Conservation (phyloP, 306 rosid species). For the Quercus berberidifolia region DNA sequence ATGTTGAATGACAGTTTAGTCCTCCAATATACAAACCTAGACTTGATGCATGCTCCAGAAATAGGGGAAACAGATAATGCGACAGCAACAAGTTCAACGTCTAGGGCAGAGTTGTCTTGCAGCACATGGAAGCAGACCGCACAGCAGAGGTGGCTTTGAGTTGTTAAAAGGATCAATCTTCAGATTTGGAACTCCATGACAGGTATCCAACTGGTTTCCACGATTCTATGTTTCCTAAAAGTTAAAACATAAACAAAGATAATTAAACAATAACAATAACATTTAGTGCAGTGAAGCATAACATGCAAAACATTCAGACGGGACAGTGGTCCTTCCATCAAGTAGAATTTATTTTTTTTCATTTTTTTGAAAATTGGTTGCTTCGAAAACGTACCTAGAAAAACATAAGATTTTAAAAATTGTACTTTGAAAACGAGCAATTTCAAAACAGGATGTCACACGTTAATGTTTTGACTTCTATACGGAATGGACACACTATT, state of each 20-base stretch:
- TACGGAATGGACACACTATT: no score
- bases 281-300: not conserved
- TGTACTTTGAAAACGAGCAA: no score
- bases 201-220: slow-evolving; percentile 30
- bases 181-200: slow-evolving; percentile 28
- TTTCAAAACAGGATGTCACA: no score
- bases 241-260: not conserved
- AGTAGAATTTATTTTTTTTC: no score
- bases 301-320: not conserved
- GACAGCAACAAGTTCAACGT: slow-evolving; percentile 13
- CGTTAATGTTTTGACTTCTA: no score
- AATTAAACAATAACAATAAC: not conserved
- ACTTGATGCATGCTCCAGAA: slow-evolving; percentile 22
- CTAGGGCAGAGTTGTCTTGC: slow-evolving; percentile 19
- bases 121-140: slow-evolving; percentile 31
- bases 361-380: no score
- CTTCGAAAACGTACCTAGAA: no score
- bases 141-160: slow-evolving; percentile 27
- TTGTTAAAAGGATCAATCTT: slow-evolving; percentile 35
- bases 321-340: no score
- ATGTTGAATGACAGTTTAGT: slow-evolving; percentile 26
- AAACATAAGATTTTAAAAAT: no score
- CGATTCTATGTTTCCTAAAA: slow-evolving; percentile 31
- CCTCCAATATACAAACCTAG: slow-evolving; percentile 29
- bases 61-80: slow-evolving; percentile 9